Conservation (phyloP, 139 green algal genomes). For the Pleodorina starrii region DNA sequence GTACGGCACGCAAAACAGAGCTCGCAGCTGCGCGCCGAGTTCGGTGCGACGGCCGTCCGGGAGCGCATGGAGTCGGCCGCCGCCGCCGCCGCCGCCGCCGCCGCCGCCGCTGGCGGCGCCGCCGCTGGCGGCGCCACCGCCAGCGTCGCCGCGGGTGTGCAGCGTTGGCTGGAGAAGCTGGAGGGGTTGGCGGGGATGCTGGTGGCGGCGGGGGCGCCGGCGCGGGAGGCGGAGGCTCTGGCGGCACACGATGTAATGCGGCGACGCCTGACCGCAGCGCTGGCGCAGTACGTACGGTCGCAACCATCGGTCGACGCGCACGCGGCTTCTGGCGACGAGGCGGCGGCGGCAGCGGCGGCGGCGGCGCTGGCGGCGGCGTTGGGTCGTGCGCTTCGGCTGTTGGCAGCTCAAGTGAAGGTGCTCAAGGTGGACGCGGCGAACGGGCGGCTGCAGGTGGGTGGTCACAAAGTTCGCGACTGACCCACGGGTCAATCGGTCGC, state of each 20-base stretch:
- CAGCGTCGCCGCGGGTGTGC: neutral
- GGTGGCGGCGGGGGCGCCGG: conserved; percentile 48
- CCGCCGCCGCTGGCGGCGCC: neutral
- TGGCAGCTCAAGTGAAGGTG: conserved; percentile 78
- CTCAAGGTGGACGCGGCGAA: conserved; percentile 89
- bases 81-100: neutral
- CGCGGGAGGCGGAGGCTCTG: conserved; percentile 30
- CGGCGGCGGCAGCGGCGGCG: neutral
- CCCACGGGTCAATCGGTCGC: neutral
- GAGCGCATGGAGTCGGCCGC: neutral
- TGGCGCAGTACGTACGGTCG: neutral
- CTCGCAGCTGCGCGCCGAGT: conserved; percentile 32
- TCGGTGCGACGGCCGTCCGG: neutral
- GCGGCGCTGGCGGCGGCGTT: conserved; percentile 31
- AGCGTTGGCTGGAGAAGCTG: conserved; percentile 1
- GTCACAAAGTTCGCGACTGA: neutral
- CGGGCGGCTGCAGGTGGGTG: conserved; percentile 60
- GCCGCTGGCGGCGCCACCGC: neutral
- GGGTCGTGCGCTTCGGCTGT: conserved; percentile 25
- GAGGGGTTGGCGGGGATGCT: conserved; percentile 53
- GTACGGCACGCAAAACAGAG: too few species aligned
- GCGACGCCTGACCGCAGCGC: conserved; percentile 8
- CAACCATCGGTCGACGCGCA: neutral
- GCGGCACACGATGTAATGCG: conserved; percentile 1
- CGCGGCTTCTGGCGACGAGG: neutral